Evolutionary conservation across 257 asterid genomes (phyloP).

Genomic region (Fraxinus americana): DNA sequence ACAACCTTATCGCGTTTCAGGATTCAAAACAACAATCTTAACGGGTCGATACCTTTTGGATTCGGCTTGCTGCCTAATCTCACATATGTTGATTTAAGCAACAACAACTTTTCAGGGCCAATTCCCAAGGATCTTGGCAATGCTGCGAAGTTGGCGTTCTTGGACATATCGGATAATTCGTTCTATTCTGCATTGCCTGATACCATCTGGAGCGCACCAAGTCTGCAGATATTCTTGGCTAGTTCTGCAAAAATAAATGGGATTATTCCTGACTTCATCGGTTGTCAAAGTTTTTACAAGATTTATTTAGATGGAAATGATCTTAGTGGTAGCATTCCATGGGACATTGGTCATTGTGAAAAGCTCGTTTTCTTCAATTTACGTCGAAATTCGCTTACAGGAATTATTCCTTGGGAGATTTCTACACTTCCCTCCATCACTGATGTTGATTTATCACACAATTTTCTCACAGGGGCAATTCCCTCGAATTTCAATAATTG

Average conservation of each 20-base stretch:
- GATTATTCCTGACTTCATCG: not conserved
- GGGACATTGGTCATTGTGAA: slow-evolving; percentile 45
- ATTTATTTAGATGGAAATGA: slow-evolving; percentile 33
- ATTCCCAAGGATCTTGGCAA: slow-evolving; percentile 45
- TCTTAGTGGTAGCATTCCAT: slow-evolving; percentile 51
- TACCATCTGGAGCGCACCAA: slow-evolving; percentile 44
- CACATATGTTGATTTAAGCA: slow-evolving; percentile 43
- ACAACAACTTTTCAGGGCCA: slow-evolving; percentile 48
- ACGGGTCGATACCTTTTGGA: slow-evolving; percentile 48
- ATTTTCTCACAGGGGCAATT: slow-evolving; percentile 67
- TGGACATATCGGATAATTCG: not conserved
- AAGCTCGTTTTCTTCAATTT: slow-evolving; percentile 41
- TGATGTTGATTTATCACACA: slow-evolving; percentile 70
- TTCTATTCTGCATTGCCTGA: slow-evolving; percentile 34
- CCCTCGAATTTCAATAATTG: slow-evolving; percentile 75
- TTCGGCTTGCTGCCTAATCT: slow-evolving; percentile 46
- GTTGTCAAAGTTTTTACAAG: slow-evolving; percentile 2
- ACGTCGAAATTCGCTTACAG: slow-evolving; percentile 37
- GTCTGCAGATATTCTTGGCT: slow-evolving; percentile 43
- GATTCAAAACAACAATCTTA: slow-evolving; percentile 42
- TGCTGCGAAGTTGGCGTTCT: not conserved
- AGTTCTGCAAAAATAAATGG: slow-evolving; percentile 29
- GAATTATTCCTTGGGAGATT: slow-evolving; percentile 56
- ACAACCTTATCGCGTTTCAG: slow-evolving; percentile 42
- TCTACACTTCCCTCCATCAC: slow-evolving; percentile 66